Conservation (phyloP, 108 stramenopile genomes). For the Licmophora abbreviata region DNA sequence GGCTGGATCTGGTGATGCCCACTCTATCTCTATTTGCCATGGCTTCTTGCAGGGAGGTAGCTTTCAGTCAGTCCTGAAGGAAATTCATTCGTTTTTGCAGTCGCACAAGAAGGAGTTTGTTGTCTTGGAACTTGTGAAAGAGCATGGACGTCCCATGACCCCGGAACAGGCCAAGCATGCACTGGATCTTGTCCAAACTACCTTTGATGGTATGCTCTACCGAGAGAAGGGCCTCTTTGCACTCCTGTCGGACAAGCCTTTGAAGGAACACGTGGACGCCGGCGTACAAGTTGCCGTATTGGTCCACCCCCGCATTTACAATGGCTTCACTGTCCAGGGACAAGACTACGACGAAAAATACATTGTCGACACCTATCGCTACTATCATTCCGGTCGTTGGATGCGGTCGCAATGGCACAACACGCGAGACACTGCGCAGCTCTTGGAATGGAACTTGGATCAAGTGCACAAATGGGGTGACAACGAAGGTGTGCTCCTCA, state of each 20-base stretch:
- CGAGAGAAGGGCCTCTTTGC: slow-evolving; percentile 6
- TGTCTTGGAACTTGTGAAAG: slow-evolving; percentile 31
- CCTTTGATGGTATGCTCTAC: slow-evolving; percentile 28
- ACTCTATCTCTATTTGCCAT: slow-evolving; percentile 27
- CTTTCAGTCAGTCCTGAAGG: slow-evolving; percentile 32
- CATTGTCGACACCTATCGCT: slow-evolving; percentile 23
- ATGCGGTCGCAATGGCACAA: slow-evolving; percentile 40
- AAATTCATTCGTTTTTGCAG: slow-evolving; percentile 34
- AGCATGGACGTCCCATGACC: slow-evolving; percentile 30
- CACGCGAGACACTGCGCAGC: slow-evolving; percentile 25
- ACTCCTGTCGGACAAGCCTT: no score
- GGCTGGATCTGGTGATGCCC: slow-evolving; percentile 18
- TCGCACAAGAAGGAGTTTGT: slow-evolving; percentile 49
- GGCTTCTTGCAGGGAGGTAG: slow-evolving; percentile 43
- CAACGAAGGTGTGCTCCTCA: slow-evolving; percentile 8
- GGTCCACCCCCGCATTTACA: slow-evolving; percentile 27
- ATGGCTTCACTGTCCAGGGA: slow-evolving; percentile 24
- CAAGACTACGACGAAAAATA: slow-evolving; percentile 14
- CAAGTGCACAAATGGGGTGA: slow-evolving; percentile 17
- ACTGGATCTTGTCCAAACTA: slow-evolving; percentile 22
- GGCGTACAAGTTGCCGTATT: slow-evolving; percentile 26
- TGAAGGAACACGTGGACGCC: slow-evolving; percentile 12
- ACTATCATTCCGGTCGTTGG: slow-evolving; percentile 17
- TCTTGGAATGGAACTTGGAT: slow-evolving; percentile 33
- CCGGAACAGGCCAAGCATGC: slow-evolving; percentile 20